Conservation (phyloP, 2,329 filamentous ascomycete genomes). For the Microcyclospora tardicrescens region DNA sequence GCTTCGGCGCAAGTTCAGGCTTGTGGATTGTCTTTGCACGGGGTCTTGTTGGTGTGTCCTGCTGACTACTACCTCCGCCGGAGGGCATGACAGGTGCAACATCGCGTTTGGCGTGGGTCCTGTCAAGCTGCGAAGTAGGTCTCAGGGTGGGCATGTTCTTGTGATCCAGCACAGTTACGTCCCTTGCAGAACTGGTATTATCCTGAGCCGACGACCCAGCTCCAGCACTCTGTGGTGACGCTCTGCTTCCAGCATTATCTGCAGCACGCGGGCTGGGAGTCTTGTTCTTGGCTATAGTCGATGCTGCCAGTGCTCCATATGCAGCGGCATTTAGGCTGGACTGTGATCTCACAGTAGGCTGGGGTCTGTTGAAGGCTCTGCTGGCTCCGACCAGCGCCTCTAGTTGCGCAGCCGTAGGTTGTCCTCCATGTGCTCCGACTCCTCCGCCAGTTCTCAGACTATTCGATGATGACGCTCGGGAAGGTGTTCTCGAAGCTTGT, state of each 20-base stretch:
- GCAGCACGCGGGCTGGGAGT: slow-evolving; percentile 7
- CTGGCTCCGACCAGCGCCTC: slow-evolving; percentile 38
- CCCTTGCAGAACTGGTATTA: no score
- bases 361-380: slow-evolving; percentile 35
- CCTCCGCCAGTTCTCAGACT: slow-evolving; percentile 7
- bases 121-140: not conserved
- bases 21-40: slow-evolving; percentile 6
- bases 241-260: not conserved
- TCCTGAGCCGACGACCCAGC: not conserved
- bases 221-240: slow-evolving; percentile 5
- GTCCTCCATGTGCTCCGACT: no score
- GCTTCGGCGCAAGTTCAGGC: slow-evolving; percentile 18
- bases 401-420: slow-evolving; percentile 12
- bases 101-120: not conserved
- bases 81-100: not conserved
- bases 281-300: slow-evolving; percentile 26
- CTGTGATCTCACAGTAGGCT: slow-evolving; percentile 5
- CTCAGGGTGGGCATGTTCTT: not conserved
- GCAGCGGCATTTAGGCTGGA: slow-evolving; percentile 3
- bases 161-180: not conserved
- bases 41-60: not conserved
- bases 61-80: no score
- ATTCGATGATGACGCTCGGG: slow-evolving; percentile 13
- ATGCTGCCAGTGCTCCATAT: slow-evolving; percentile 18
- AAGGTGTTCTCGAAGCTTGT: slow-evolving; percentile 9